phyloP scores from a whole-genome alignment of 2,329 filamentous ascomycete genomes.

The Venturia pyrina region DNA sequence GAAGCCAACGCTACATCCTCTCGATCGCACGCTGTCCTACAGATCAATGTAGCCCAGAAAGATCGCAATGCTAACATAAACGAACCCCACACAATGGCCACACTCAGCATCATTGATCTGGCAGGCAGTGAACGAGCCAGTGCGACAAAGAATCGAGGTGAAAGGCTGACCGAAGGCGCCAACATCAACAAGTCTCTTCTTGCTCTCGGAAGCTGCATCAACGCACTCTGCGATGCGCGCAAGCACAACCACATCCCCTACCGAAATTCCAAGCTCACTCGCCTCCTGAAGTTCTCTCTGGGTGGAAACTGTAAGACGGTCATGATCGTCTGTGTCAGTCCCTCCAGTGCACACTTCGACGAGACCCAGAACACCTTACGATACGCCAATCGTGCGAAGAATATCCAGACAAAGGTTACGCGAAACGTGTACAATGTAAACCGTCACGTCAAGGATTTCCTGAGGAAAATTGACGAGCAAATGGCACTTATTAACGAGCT shows the following conservation, averaged over 20 bases:
- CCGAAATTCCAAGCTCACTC: slow-evolving; percentile 92
- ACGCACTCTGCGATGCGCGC: slow-evolving; percentile 85
- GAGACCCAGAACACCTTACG: slow-evolving; percentile 96
- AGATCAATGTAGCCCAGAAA: slow-evolving; percentile 92
- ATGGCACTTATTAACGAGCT: slow-evolving; percentile 95
- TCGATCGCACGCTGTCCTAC: slow-evolving; percentile 89
- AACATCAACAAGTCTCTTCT: slow-evolving; percentile 99
- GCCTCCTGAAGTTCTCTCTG: slow-evolving; percentile 90
- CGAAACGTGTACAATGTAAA: slow-evolving; percentile 99
- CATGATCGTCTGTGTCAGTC: slow-evolving; percentile 98
- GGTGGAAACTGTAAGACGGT: slow-evolving; percentile 98
- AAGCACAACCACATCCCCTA: slow-evolving; percentile 94
- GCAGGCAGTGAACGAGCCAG: slow-evolving; percentile 93
- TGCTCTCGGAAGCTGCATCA: slow-evolving; percentile 93
- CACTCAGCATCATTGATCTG: slow-evolving; percentile 93
- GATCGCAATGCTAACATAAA: slow-evolving; percentile 86
- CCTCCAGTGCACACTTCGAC: slow-evolving; percentile 92
- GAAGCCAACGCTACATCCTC: slow-evolving; percentile 97
- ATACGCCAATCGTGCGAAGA: slow-evolving; percentile 96
- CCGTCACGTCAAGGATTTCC: slow-evolving; percentile 95
- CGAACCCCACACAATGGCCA: slow-evolving; percentile 96
- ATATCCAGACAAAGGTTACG: slow-evolving; percentile 99
- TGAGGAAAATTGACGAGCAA: slow-evolving; percentile 99
- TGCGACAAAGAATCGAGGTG: slow-evolving; percentile 91
- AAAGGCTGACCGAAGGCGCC: slow-evolving; percentile 82